Conservation (phyloP, 345 rosid genomes). For the Pistacia atlantica region DNA sequence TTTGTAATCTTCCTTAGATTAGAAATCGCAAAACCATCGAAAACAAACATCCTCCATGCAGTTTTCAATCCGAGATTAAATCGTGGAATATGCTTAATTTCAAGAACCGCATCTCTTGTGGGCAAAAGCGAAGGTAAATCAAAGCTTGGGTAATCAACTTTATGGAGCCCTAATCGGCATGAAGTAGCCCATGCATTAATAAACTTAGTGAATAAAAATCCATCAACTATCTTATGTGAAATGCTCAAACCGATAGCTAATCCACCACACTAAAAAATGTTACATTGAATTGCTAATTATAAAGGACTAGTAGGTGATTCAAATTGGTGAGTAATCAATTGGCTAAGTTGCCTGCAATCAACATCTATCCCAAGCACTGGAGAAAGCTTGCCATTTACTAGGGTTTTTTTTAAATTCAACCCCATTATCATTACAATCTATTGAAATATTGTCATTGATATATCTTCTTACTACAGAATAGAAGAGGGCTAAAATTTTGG, state of each 20-base stretch:
- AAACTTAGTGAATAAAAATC: slow-evolving; percentile 9
- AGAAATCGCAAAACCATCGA: background rate
- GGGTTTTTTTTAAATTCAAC: background rate
- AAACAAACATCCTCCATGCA: background rate
- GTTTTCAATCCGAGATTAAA: background rate
- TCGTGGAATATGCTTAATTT: background rate
- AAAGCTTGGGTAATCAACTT: background rate
- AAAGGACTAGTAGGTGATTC: slow-evolving; percentile 23
- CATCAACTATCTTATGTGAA: slow-evolving; percentile 25
- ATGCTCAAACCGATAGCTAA: slow-evolving; percentile 14
- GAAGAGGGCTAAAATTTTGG: background rate
- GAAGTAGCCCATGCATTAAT: slow-evolving; percentile 17
- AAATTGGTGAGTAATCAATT: background rate
- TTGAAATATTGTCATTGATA: background rate
- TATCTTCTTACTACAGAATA: slow-evolving; percentile 1
- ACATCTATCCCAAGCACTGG: background rate
- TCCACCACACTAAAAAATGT: slow-evolving; percentile 26
- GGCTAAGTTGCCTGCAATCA: slow-evolving; percentile 1
- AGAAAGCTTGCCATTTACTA: background rate
- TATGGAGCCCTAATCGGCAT: background rate
- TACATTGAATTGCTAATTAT: slow-evolving; percentile 11
- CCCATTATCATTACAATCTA: background rate
- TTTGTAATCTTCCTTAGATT: background rate
- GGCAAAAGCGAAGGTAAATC: background rate
- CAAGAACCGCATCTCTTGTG: background rate